Evolutionary conservation across 768 basidiomycete genomes (phyloP).

Genomic region (Sporobolomyces roseus): DNA sequence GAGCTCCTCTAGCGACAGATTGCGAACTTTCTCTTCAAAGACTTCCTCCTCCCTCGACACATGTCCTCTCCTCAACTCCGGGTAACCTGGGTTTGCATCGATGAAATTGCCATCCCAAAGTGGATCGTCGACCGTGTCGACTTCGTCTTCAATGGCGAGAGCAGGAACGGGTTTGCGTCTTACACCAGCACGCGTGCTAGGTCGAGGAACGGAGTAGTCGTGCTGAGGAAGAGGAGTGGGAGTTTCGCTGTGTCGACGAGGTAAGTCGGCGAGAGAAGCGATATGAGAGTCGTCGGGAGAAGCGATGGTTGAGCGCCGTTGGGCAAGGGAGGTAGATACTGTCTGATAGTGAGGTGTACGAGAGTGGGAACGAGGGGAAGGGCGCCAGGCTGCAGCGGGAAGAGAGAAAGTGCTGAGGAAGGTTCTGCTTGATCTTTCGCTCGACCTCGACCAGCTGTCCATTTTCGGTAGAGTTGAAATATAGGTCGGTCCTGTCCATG

Average conservation of each 20-base stretch:
- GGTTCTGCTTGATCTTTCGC: background rate
- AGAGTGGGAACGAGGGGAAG: background rate
- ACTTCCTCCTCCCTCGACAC: background rate
- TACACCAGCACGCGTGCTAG: background rate
- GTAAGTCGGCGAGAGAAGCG: background rate
- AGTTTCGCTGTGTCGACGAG: conserved; percentile 6
- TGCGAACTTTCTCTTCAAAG: conserved; percentile 7
- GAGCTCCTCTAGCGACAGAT: conserved; percentile 13
- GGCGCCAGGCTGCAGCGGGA: conserved; percentile 1
- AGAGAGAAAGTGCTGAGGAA: background rate
- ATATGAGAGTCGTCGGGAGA: background rate
- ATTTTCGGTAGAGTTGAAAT: background rate
- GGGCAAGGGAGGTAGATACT: background rate
- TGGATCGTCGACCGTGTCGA: background rate
- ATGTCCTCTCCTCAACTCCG: background rate
- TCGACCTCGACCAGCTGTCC: background rate
- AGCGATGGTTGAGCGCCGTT: conserved; percentile 4
- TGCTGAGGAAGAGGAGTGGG: background rate
- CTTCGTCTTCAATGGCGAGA: conserved; percentile 12
- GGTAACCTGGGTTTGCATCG: too few species aligned
- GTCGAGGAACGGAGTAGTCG: background rate
- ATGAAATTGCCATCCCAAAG: background rate
- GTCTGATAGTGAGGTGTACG: conserved; percentile 1
- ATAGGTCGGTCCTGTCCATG: background rate
- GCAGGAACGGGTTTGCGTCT: conserved; percentile 23